Percentiles rank a stretch among this genome's conserved stretches.
Conservation (phyloP, 495 filamentous ascomycete species). For the Hypoxylon trugodes region DNA sequence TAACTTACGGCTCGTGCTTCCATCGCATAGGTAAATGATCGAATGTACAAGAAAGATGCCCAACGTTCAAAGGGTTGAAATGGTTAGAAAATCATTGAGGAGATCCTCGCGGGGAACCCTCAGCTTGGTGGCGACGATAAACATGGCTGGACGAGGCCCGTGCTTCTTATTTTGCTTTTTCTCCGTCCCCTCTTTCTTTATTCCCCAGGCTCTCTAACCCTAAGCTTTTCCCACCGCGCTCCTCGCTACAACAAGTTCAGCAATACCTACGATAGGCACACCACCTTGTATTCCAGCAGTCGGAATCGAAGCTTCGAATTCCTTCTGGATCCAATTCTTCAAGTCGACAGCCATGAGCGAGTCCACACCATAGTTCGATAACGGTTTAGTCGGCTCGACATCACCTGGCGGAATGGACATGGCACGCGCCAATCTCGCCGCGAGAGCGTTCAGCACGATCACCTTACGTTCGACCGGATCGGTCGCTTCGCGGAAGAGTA, state of each 20-base stretch:
- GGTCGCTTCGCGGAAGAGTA: conserved; percentile 23
- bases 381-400: conserved; percentile 45
- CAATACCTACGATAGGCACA: conserved; percentile 19
- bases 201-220: too few species aligned
- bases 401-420: conserved; percentile 44
- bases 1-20: too few species aligned
- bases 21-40: too few species aligned
- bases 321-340: conserved; percentile 59
- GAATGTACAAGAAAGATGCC: too few species aligned
- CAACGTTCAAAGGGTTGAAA: too few species aligned
- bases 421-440: conserved; percentile 40
- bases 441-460: conserved; percentile 41
- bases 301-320: conserved; percentile 51
- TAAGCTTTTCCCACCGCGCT: neutral
- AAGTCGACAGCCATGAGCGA: conserved; percentile 66
- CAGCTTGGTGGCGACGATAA: too few species aligned
- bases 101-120: too few species aligned
- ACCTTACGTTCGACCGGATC: conserved; percentile 32
- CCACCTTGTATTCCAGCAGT: conserved; percentile 58
- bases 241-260: conserved; percentile 4
- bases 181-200: too few species aligned
- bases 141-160: too few species aligned
- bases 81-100: too few species aligned
- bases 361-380: conserved; percentile 60
- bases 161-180: too few species aligned